Percentiles rank a stretch among this genome's conserved stretches.
Conservation (phyloP, 2,329 filamentous ascomycete genomes). For the Pseudopithomyces maydicus region DNA sequence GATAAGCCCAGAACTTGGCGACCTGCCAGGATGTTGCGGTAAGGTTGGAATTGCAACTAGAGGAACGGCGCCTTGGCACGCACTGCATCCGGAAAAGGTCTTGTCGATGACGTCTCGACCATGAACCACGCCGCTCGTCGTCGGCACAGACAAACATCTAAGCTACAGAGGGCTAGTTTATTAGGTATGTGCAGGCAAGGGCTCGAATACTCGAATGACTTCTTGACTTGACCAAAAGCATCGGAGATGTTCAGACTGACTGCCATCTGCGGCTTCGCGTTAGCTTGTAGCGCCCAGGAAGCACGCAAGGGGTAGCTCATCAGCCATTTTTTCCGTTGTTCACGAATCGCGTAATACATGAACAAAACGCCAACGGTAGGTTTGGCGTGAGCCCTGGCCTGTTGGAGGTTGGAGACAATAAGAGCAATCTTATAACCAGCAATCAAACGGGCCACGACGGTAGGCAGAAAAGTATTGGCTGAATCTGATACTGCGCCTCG, state of each 20-base stretch:
- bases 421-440: not conserved
- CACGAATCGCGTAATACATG: not conserved
- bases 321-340: not conserved
- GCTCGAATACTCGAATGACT: not conserved
- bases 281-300: not conserved
- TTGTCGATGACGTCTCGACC: not conserved
- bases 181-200: not conserved
- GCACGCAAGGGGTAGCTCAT: not conserved
- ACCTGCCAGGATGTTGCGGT: not conserved
- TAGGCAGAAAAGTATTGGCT: not conserved
- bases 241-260: not conserved
- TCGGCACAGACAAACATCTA: not conserved
- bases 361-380: not conserved
- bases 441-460: not conserved
- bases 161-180: not conserved
- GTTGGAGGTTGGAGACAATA: not conserved
- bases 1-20: not conserved
- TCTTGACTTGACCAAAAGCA: not conserved
- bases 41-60: not conserved
- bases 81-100: not conserved
- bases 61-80: not conserved
- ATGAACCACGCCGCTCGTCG: not conserved
- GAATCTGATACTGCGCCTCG: no score
- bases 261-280: not conserved
- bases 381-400: not conserved